phyloP scores from a whole-genome alignment of 768 basidiomycete species.

The Amanita subjunquillea region DNA sequence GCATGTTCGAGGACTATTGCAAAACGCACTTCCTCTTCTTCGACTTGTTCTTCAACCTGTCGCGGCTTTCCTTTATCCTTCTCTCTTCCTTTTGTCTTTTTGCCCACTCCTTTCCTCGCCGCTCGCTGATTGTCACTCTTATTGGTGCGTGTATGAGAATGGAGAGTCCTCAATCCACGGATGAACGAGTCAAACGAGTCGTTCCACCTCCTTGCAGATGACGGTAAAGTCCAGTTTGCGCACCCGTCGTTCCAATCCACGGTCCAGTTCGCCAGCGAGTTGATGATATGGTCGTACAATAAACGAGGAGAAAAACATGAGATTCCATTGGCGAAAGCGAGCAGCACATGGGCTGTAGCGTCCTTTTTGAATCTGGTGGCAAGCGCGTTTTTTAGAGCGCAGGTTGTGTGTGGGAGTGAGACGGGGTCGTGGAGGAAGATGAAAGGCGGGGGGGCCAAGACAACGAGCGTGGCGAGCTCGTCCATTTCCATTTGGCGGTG shows the following conservation, averaged over 20 bases:
- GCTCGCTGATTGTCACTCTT: slow-evolving; percentile 1
- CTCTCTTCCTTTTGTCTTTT: slow-evolving; percentile 8
- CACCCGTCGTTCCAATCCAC: slow-evolving; percentile 55
- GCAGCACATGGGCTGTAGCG: not conserved
- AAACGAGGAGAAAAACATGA: slow-evolving; percentile 53
- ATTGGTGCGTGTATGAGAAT: slow-evolving; percentile 13
- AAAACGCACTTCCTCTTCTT: slow-evolving; percentile 27
- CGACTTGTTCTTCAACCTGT: not conserved
- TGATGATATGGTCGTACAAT: slow-evolving; percentile 57
- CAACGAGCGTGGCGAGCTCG: slow-evolving; percentile 27
- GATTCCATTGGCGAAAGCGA: slow-evolving; percentile 34
- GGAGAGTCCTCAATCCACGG: slow-evolving; percentile 46
- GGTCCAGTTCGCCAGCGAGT: slow-evolving; percentile 45
- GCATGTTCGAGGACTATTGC: slow-evolving; percentile 59
- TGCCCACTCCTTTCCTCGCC: not conserved
- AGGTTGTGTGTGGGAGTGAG: slow-evolving; percentile 34
- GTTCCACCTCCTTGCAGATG: slow-evolving; percentile 35
- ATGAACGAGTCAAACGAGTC: slow-evolving; percentile 60
- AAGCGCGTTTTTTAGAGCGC: slow-evolving; percentile 22
- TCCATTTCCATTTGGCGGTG: slow-evolving; percentile 7
- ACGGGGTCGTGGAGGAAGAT: slow-evolving; percentile 55
- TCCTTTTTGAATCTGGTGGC: not conserved
- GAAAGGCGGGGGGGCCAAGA: slow-evolving; percentile 46
- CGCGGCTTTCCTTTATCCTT: slow-evolving; percentile 20
- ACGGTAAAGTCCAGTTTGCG: slow-evolving; percentile 38